Base-by-base conservation (phyloP, 805 yeast genomes). In the Sungouiella blattae region DNA sequence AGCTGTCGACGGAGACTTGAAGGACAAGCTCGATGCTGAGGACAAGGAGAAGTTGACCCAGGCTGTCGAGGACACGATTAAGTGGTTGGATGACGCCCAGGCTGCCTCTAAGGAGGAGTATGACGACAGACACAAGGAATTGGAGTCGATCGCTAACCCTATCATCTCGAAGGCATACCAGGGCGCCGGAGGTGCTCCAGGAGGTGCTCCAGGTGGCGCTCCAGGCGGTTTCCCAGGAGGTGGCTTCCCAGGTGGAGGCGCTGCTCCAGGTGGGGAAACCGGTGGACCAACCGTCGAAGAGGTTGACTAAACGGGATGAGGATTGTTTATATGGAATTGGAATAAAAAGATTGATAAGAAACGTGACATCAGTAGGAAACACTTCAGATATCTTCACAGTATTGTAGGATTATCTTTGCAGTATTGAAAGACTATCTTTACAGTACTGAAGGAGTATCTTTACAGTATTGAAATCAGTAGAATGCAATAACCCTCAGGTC, bases 21-120 rank as follows among this genome's bases (percentile, higher is more conserved):
- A 47, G 41, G 69, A 64, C 43, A 41, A 41, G 35, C 29, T 42
- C 35, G 40, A 33, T 11, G 33, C 31, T 14, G 30, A 36, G 21
- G 46, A 41, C 29, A 28, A 36, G 31, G 43, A 42, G 13, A 36
- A 27, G 14, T 28, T 42, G 33, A 36, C 41, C 15, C 34, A 36
- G 28, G 41, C 43, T 12, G 37, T 37, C 13, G 39, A 39, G 6
- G 43, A 39, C 12, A 30, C 43, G 26, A 42, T 42, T 43, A 23
- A 49, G 8, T 65, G 71, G 71, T 60, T 66, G 44, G 71, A 67
- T 44, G 39, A 49, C 26, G 51, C 60, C 30, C 60, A 61, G 42
- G 56, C 67, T 11, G 72, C 72, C 8, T 40, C 69, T 28, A 57
- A 64, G 11, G 71, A 65, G 29, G 71, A 67, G 46, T 67, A 61